Evolutionary conservation across 139 green algal species (phyloP).

Genomic region (Nannochloris sp.): DNA sequence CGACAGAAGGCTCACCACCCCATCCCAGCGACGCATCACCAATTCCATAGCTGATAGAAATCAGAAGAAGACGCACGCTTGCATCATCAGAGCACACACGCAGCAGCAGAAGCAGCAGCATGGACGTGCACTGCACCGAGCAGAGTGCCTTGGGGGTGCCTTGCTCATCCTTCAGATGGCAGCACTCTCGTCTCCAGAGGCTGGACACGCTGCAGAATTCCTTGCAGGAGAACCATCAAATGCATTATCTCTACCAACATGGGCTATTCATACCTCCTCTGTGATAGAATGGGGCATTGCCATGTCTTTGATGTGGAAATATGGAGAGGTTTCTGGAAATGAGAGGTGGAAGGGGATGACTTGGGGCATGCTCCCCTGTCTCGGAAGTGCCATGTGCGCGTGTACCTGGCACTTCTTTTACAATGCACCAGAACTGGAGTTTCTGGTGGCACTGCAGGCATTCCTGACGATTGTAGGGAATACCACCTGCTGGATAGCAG

Average conservation of each 20-base stretch:
- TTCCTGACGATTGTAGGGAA: slow-evolving; percentile 70
- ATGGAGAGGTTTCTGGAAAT: slow-evolving; percentile 66
- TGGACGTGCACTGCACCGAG: too few species aligned
- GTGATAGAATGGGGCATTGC: slow-evolving; percentile 74
- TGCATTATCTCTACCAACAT: slow-evolving; percentile 93
- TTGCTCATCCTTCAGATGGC: not conserved
- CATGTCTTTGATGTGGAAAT: slow-evolving; percentile 85
- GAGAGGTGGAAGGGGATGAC: slow-evolving; percentile 76
- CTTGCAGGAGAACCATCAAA: slow-evolving; percentile 76
- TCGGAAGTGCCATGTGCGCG: slow-evolving; percentile 71
- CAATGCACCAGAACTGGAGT: slow-evolving; percentile 63
- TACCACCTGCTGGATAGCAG: slow-evolving; percentile 61
- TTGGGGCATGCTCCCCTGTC: slow-evolving; percentile 83
- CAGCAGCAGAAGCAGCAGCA: not conserved
- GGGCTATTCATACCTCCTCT: slow-evolving; percentile 87
- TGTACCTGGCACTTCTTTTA: slow-evolving; percentile 92
- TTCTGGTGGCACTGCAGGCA: slow-evolving; percentile 71
- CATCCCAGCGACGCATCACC: not conserved
- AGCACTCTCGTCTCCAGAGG: not conserved
- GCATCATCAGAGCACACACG: not conserved
- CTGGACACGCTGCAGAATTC: slow-evolving; percentile 1
- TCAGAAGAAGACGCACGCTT: too few species aligned
- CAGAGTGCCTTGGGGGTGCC: not conserved
- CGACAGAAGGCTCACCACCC: not conserved
- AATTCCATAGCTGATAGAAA: too few species aligned